Evolutionary conservation across 139 green algal genomes (phyloP).

Genomic region (Chlamydomonas eustigma): DNA sequence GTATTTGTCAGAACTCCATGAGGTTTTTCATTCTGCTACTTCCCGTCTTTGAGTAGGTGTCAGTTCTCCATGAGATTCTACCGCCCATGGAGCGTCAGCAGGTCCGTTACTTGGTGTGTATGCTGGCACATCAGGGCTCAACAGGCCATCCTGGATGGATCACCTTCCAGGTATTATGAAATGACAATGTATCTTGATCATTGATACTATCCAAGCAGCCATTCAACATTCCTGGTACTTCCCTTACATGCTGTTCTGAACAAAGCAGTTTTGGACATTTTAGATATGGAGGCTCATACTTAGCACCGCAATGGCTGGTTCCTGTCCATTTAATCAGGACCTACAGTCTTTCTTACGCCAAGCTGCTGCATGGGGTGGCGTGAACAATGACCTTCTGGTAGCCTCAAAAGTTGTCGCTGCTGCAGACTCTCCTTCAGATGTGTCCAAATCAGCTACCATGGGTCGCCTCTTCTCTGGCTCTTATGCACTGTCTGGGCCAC

Average conservation of each 20-base stretch:
- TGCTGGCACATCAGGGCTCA: neutral
- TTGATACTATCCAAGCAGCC: too few species aligned
- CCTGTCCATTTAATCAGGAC: neutral
- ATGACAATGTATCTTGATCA: too few species aligned
- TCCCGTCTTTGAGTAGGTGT: neutral
- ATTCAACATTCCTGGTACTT: too few species aligned
- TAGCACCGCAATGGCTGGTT: too few species aligned
- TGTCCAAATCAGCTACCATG: neutral
- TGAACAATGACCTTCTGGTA: neutral
- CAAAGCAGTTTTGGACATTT: too few species aligned
- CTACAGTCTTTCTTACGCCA: neutral
- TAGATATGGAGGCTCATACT: too few species aligned
- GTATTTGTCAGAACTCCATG: too few species aligned
- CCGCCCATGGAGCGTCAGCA: constrained; percentile 1
- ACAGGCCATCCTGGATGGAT: neutral
- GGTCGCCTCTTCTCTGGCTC: neutral
- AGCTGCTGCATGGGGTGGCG: neutral
- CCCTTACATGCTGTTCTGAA: too few species aligned
- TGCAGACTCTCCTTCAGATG: neutral
- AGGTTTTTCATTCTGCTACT: too few species aligned
- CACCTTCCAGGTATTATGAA: constrained; percentile 3
- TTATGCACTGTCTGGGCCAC: neutral
- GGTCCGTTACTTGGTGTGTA: neutral
- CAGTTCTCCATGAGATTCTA: neutral
- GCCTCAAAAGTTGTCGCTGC: neutral